phyloP scores from a whole-genome alignment of 306 rosid genomes.

The Quercus bicolor region DNA sequence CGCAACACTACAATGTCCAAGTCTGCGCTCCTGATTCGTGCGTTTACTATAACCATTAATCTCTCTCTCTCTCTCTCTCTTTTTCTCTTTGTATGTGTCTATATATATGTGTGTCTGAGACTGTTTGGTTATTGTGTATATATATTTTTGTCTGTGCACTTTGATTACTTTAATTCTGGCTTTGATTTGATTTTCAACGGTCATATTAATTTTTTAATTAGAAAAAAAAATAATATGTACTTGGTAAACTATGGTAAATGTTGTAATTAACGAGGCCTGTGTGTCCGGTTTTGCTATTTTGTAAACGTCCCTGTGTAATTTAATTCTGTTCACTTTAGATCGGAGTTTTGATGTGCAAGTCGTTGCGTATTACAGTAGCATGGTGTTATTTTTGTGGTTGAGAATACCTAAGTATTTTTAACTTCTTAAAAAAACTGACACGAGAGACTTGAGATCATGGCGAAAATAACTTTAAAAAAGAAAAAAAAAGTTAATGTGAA shows the following conservation, averaged over 20 bases:
- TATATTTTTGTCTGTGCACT: neutral
- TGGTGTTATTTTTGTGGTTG: neutral
- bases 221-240: neutral
- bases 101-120: neutral
- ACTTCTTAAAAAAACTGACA: no score
- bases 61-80: no score
- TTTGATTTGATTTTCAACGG: neutral
- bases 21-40: constrained; percentile 96
- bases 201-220: neutral
- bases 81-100: neutral
- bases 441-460: neutral
- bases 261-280: neutral
- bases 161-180: neutral
- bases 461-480: neutral
- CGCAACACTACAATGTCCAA: constrained; percentile 52
- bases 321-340: neutral
- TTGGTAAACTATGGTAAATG: neutral
- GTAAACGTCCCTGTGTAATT: no score
- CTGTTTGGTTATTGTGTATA: neutral
- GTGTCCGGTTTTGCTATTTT: neutral
- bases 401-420: no score
- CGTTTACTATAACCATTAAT: neutral
- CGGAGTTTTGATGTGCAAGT: neutral
- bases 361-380: no score
- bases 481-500: neutral